Conservation (phyloP, 2,329 filamentous ascomycete species). For the Paecilomyces fulvus region DNA sequence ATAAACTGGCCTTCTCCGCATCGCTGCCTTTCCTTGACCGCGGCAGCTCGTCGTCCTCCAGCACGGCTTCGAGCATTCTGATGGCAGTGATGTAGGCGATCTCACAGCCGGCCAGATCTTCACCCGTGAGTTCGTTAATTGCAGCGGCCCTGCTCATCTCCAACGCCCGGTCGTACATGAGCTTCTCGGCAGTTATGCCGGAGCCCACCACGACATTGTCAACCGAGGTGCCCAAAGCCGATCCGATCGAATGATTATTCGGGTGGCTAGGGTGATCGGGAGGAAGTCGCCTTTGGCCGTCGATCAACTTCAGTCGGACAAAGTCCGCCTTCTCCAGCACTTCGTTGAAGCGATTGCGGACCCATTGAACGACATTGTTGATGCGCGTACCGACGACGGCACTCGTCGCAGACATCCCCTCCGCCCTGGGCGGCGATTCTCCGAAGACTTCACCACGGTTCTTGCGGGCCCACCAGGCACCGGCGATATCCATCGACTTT, state of each 20-base stretch:
- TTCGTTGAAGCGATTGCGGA: constrained; percentile 89
- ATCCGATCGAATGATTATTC: constrained; percentile 59
- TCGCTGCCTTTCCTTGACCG: constrained; percentile 15
- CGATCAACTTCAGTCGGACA: constrained; percentile 77
- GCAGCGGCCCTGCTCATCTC: constrained; percentile 95
- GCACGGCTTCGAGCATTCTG: constrained; percentile 85
- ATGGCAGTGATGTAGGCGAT: constrained; percentile 90
- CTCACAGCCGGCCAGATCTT: constrained; percentile 79
- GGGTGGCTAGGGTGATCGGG: constrained; percentile 80
- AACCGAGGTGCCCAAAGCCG: constrained; percentile 54
- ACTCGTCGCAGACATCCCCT: constrained; percentile 31
- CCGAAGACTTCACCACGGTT: constrained; percentile 54
- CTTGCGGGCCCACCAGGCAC: constrained; percentile 80
- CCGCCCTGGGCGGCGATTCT: constrained; percentile 36
- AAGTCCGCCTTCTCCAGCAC: constrained; percentile 93
- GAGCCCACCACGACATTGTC: constrained; percentile 78
- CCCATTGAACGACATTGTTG: constrained; percentile 93
- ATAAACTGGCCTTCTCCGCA: constrained; percentile 16
- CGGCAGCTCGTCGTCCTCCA: constrained; percentile 67
- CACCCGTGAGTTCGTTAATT: constrained; percentile 89
- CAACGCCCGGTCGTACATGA: constrained; percentile 95
- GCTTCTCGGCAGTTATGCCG: constrained; percentile 86
- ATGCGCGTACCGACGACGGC: constrained; percentile 60
- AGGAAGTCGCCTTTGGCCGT: constrained; percentile 76
- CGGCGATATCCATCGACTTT: constrained; percentile 92